Percentiles rank a stretch among this genome's conserved stretches.
Conservation (phyloP, 2,329 filamentous ascomycete species). For the Cladobotryum protrusum region DNA sequence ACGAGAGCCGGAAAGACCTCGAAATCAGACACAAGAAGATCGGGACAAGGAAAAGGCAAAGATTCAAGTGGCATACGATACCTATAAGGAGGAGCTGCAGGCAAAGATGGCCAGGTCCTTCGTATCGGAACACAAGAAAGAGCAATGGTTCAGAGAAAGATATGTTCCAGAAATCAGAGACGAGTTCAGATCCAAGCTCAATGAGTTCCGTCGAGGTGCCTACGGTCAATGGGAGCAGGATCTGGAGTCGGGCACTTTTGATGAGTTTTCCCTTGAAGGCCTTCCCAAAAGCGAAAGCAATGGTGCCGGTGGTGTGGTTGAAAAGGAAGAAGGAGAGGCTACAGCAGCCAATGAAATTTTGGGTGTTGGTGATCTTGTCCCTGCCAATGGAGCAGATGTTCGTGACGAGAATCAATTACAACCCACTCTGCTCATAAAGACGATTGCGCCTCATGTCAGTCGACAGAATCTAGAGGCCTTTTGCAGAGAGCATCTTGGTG, state of each 20-base stretch:
- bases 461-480: constrained; percentile 89
- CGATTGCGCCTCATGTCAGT: constrained; percentile 91
- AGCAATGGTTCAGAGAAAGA: constrained; percentile 97
- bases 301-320: constrained; percentile 73
- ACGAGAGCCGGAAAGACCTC: constrained; percentile 56
- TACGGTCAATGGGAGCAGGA: constrained; percentile 89
- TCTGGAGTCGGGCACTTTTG: constrained; percentile 76
- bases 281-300: constrained; percentile 91
- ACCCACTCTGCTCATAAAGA: constrained; percentile 95
- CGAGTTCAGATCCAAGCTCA: constrained; percentile 66
- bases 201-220: constrained; percentile 69
- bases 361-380: constrained; percentile 84
- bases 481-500: constrained; percentile 88
- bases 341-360: constrained; percentile 87
- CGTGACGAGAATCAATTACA: constrained; percentile 83
- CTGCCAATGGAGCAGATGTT: constrained; percentile 75
- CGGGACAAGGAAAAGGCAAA: constrained; percentile 71
- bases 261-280: constrained; percentile 90
- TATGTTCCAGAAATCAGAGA: constrained; percentile 81
- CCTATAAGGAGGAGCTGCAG: constrained; percentile 63
- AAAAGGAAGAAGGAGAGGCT: constrained; percentile 94
- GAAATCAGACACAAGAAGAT: constrained; percentile 63
- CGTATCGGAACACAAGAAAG: constrained; percentile 84
- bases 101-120: constrained; percentile 81
- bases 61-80: constrained; percentile 65